Base-by-base conservation (phyloP, 768 basidiomycete genomes). In the Nidularia pulvinata region DNA sequence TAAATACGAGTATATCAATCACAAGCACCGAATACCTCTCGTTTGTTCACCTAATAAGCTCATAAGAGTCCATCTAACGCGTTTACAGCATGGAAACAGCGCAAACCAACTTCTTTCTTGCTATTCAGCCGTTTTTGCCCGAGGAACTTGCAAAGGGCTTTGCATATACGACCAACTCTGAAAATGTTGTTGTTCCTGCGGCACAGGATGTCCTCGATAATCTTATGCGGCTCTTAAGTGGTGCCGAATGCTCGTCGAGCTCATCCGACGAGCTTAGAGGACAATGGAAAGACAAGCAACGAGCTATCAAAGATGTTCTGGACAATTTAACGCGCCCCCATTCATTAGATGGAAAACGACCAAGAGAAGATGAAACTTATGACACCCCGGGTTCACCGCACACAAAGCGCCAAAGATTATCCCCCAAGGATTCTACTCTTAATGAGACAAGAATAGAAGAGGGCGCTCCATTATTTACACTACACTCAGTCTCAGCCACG, bases 401-500 rank as follows among this genome's bases (percentile, higher is more conserved):
- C 30, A 39, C 63, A 7, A 79, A 80, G 64, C 71, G 75, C 25
- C 70, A 65, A 37, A 65, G 69, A 50, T 33, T 68, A 32, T 61
- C 61, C 43, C 61, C 59, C 51, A 58, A 56, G 50, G 49, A 51
- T 6, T 35, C 61, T 6, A 50, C 36, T 25, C 36, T 46, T 16
- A 14, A 60, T 9, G 51, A 53, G 42, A 49, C 43, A 53, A 55
- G 56, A 39, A 51, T 56, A 32, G 61, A 57, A 6, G 70, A 74
- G 33, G 81, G 81, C 35, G 61, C 67, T 0, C 79, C 84, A 1
- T 53, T 80, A 7, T 85, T 81, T 67, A 82, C 85, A 2, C 70
- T 91, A 1, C 83, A 88, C 39, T 69, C 83, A 14, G 68, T 92
- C 42, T 90, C 89, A 32, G 73, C 79, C n/a, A 83, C 86, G 9